Percentiles rank a stretch among this genome's conserved stretches.
These are phyloP conservation scores for Puccinia coronata DNA, from an alignment of 1,284 basidiomycete genomes.

Conservation along the genomic window DNA sequence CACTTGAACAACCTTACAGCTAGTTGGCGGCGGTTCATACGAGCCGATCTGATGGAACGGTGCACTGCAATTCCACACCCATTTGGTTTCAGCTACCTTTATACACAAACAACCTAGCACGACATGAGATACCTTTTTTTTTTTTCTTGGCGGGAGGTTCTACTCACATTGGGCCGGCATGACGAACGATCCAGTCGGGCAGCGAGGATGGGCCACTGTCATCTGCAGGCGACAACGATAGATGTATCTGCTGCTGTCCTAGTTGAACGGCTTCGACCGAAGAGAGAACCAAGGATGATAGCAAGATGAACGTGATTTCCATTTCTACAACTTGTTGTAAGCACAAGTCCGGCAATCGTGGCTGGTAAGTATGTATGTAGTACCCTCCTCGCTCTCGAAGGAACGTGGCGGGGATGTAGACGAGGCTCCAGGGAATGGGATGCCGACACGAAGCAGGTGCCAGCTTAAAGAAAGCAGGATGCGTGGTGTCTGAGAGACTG, in stretches of 20 bases:
- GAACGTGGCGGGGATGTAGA: no score
- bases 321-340: no score
- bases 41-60: constrained; percentile 28
- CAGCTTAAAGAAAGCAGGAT: no score
- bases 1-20: constrained; percentile 12
- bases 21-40: not conserved
- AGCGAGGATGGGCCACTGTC: not conserved
- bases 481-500: no score
- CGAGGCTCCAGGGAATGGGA: no score
- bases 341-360: no score
- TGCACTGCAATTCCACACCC: not conserved
- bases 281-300: no score
- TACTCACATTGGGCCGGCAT: constrained; percentile 4
- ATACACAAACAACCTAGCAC: not conserved
- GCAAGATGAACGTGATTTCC: no score
- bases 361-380: no score
- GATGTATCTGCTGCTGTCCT: not conserved
- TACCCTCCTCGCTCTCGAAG: no score
- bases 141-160: not conserved
- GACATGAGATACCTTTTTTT: not conserved
- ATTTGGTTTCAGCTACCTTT: not conserved
- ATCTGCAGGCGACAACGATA: not conserved
- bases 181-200: not conserved
- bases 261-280: not conserved
- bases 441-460: no score